phyloP scores from a whole-genome alignment of 1,284 basidiomycete genomes.

The Pterulicium gracile region DNA sequence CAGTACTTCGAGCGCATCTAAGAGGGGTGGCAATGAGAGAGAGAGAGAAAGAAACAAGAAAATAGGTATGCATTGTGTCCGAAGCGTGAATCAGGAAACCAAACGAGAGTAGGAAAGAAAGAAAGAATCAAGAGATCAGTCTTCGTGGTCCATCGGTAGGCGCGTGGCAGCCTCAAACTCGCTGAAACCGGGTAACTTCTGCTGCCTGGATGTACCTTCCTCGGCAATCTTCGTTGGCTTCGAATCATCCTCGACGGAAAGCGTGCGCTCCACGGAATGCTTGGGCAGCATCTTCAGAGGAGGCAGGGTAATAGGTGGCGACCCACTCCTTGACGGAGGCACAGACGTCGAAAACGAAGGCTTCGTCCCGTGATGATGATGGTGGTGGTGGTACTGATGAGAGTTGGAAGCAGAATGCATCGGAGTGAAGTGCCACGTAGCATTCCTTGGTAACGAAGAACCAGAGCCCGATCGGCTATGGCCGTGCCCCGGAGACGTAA shows the following conservation, averaged over 20 bases:
- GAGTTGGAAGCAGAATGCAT: slow-evolving; percentile 17
- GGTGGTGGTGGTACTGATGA: slow-evolving; percentile 10
- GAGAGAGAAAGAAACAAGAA: neutral
- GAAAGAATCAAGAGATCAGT: neutral
- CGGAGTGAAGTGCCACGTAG: slow-evolving; percentile 23
- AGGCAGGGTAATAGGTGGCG: slow-evolving; percentile 60
- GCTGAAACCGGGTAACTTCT: slow-evolving; percentile 22
- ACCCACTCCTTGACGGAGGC: slow-evolving; percentile 46
- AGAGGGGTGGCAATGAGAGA: too few relatives aligned
- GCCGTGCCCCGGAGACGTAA: slow-evolving; percentile 33
- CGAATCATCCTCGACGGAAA: neutral
- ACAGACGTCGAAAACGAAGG: slow-evolving; percentile 19
- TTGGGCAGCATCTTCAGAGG: slow-evolving; percentile 39
- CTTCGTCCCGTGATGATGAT: slow-evolving; percentile 17
- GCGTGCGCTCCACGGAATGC: neutral
- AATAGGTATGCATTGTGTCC: neutral
- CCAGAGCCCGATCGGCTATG: slow-evolving; percentile 8
- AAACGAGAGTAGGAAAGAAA: too few relatives aligned
- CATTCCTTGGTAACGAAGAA: slow-evolving; percentile 24
- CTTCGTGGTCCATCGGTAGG: slow-evolving; percentile 10
- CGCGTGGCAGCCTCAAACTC: slow-evolving; percentile 24
- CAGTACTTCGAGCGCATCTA: too few relatives aligned
- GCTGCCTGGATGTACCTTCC: slow-evolving; percentile 13
- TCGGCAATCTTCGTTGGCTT: neutral
- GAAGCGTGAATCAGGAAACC: neutral